Conservation (phyloP, 345 rosid species). For the Melastoma malabathricum region DNA sequence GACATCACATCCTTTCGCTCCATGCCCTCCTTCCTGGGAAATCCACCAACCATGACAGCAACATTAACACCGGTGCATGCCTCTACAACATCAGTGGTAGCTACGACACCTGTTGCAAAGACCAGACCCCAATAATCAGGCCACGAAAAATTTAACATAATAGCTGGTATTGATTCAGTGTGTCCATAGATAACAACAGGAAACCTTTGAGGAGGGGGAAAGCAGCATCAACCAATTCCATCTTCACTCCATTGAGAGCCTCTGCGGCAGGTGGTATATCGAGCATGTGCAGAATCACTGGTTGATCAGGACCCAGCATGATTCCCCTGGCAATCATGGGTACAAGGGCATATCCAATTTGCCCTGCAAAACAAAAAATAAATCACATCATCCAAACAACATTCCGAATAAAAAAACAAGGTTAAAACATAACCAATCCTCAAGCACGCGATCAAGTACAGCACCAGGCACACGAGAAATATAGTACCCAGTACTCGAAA, state of each 20-base stretch:
- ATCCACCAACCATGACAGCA: constrained; percentile 99
- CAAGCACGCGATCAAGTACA: no score
- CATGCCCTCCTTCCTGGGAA: constrained; percentile 99
- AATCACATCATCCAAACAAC: background rate
- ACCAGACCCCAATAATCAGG: constrained; percentile 4
- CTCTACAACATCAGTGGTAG: constrained; percentile 89
- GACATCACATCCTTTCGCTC: constrained; percentile 99
- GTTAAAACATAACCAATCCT: no score
- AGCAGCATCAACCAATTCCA: constrained; percentile 97
- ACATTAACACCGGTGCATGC: constrained; percentile 86
- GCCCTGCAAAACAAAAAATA: constrained; percentile 40
- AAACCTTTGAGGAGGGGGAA: constrained; percentile 93
- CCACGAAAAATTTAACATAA: background rate
- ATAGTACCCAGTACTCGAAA: no score
- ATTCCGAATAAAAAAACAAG: no score
- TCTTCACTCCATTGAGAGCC: constrained; percentile 91
- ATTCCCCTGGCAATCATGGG: constrained; percentile 99
- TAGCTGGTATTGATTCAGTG: no score
- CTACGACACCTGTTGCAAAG: constrained; percentile 66
- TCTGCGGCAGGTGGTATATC: constrained; percentile 98
- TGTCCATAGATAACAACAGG: no score
- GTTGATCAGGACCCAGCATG: constrained; percentile 97
- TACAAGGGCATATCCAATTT: constrained; percentile 98
- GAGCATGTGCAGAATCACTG: constrained; percentile 98
- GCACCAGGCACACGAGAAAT: no score